Base-by-base conservation (phyloP, 495 filamentous ascomycete genomes). In the Xylaria castorea region DNA sequence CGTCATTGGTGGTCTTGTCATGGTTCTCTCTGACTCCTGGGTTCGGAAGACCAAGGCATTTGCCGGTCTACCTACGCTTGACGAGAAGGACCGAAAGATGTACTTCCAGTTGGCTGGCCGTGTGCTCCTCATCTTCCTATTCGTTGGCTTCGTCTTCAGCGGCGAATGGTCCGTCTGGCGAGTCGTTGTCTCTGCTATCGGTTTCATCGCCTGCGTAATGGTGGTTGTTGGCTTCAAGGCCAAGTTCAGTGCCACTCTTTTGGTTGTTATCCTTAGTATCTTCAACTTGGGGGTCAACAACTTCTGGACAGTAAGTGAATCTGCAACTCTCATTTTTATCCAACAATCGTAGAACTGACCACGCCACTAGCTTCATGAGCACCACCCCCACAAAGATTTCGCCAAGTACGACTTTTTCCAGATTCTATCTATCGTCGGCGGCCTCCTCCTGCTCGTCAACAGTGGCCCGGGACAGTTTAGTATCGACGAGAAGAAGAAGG, bases 351-450 rank as follows among this genome's bases (percentile, higher is more conserved):
- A 62, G 22, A 7, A 62, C 48, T 48, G 38, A 69, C 5, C n/a
- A 0, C 69, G 3, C 34, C n/a, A 38, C 36, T 53, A 98, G 95
- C 95, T 99, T 73, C 96, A 98, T 83, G 92, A 94, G 70, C 94
- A 97, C 86, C 96, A 99, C 86, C 96, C 97, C 61, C 94, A 99
- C 86, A 97, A 97, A 88, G 96, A 99, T 80, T 99, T 99, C 78
- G 97, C 97, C 87, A 99, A 99, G 85, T 99, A 99, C 87, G 96
- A 98, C 82, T 99, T 99, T 86, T 99, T 99, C 91, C 96, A 99
- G 86, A 97, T 98, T 79, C 86, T 99, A 66, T 99, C 96, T 53
- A 99, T 99, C 82, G 96, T 99, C 72, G 96, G 96, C 69, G 96
- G 96, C 77, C 91, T 99, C 60, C 86, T 99, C 61, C 91, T 99